Conservation (phyloP, 73 alveolate species). For the Paramecium tetraurelia region DNA sequence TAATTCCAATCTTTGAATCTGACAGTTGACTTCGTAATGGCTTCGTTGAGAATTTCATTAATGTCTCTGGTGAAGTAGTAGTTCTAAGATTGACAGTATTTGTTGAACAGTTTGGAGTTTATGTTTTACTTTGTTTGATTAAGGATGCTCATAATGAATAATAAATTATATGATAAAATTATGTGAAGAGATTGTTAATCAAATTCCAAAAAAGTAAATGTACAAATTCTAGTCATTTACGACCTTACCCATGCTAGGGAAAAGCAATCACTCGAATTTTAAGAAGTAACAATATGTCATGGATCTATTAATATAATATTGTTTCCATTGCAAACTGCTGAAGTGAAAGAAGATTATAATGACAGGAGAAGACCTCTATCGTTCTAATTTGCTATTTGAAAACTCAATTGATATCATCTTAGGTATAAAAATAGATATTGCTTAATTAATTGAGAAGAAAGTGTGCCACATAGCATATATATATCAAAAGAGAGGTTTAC, state of each 20-base stretch:
- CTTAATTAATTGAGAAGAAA: too few species aligned
- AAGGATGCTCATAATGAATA: neutral
- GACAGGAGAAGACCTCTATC: too few species aligned
- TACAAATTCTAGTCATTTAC: slow-evolving; percentile 27
- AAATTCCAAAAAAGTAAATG: neutral
- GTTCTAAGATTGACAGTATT: slow-evolving; percentile 3
- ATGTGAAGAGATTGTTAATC: slow-evolving; percentile 16
- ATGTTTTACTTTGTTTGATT: neutral
- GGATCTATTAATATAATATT: slow-evolving; percentile 29
- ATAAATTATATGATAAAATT: slow-evolving; percentile 27
- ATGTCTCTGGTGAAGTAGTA: slow-evolving; percentile 23
- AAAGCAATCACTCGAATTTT: neutral
- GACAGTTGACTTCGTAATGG: neutral
- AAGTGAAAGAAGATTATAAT: too few species aligned
- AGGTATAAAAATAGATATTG: too few species aligned
- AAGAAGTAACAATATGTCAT: neutral
- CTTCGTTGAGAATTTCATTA: neutral
- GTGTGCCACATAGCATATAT: too few species aligned
- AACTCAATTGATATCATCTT: too few species aligned
- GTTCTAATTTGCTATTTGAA: too few species aligned
- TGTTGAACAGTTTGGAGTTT: neutral
- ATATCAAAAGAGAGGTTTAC: too few species aligned
- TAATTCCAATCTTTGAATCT: neutral
- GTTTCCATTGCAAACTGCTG: neutral
- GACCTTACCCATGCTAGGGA: neutral